phyloP scores from a whole-genome alignment of 768 basidiomycete genomes.

The Collybia sp. region DNA sequence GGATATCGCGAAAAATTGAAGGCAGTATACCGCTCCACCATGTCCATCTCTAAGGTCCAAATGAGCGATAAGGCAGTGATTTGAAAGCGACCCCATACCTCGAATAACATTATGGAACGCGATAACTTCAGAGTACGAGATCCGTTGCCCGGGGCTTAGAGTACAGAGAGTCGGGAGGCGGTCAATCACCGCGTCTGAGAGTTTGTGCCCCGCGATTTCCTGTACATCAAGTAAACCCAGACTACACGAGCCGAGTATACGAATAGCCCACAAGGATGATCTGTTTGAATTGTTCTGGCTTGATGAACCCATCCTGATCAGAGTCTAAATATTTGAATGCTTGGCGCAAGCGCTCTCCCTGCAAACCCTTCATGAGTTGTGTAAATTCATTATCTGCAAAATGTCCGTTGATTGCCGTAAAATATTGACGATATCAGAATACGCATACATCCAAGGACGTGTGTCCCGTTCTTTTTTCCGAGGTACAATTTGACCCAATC shows the following conservation, averaged over 20 bases:
- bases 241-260: background rate
- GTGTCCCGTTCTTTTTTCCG: slow-evolving; percentile 86
- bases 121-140: slow-evolving; percentile 94
- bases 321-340: slow-evolving; percentile 90
- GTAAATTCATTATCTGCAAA: slow-evolving; percentile 88
- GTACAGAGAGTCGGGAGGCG: slow-evolving; percentile 90
- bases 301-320: slow-evolving; percentile 91
- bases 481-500: slow-evolving; percentile 97
- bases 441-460: slow-evolving; percentile 84
- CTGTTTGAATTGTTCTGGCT: slow-evolving; percentile 88
- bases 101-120: slow-evolving; percentile 96
- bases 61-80: background rate
- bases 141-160: slow-evolving; percentile 80
- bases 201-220: slow-evolving; percentile 97
- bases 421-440: background rate
- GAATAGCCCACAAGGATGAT: slow-evolving; percentile 76
- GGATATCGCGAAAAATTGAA: slow-evolving; percentile 5
- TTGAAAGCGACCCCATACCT: slow-evolving; percentile 41
- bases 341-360: slow-evolving; percentile 95
- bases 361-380: slow-evolving; percentile 97
- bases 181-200: slow-evolving; percentile 91
- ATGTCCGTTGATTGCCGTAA: background rate
- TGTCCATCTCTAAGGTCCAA: slow-evolving; percentile 78
- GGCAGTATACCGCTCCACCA: slow-evolving; percentile 70
- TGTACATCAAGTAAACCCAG: slow-evolving; percentile 21